Evolutionary conservation across 1,139 yeast species (phyloP).

Genomic region (Meyerozyma athensensis): DNA sequence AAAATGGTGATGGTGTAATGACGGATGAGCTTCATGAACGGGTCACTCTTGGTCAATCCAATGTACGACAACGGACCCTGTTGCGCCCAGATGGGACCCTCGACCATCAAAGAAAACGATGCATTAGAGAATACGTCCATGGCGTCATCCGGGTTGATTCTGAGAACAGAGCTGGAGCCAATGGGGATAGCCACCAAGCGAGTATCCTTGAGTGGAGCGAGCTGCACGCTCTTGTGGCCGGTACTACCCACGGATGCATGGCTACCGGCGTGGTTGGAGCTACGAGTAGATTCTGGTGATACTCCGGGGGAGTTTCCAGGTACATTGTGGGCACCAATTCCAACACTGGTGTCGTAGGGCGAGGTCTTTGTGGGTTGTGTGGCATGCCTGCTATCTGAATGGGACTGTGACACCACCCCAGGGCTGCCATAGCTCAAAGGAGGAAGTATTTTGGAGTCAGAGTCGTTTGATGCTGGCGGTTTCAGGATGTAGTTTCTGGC

Average conservation of each 20-base stretch:
- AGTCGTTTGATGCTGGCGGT: background rate
- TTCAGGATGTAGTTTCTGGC: background rate
- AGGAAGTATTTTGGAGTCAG: background rate
- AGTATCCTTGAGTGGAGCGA: background rate
- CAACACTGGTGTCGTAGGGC: background rate
- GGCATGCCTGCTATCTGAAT: background rate
- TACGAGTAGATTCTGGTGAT: background rate
- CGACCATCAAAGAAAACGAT: constrained; percentile 31
- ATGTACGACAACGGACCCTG: constrained; percentile 42
- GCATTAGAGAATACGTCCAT: constrained; percentile 35
- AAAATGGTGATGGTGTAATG: constrained; percentile 33
- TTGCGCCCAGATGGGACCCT: constrained; percentile 37
- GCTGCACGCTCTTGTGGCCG: background rate
- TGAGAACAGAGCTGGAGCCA: constrained; percentile 36
- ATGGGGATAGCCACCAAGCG: constrained; percentile 26
- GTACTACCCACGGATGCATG: background rate
- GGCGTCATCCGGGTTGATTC: constrained; percentile 32
- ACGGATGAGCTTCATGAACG: constrained; percentile 36
- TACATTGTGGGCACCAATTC: background rate
- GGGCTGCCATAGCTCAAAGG: constrained; percentile 2
- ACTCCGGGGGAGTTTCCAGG: background rate
- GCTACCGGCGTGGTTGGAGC: background rate
- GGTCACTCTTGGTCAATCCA: constrained; percentile 41
- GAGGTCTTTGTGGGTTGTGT: background rate
- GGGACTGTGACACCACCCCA: background rate